Percentiles rank a stretch among this genome's conserved stretches.
Evolutionary conservation across 257 asterid genomes (phyloP).

Genomic region (Nicotiana noctiflora): DNA sequence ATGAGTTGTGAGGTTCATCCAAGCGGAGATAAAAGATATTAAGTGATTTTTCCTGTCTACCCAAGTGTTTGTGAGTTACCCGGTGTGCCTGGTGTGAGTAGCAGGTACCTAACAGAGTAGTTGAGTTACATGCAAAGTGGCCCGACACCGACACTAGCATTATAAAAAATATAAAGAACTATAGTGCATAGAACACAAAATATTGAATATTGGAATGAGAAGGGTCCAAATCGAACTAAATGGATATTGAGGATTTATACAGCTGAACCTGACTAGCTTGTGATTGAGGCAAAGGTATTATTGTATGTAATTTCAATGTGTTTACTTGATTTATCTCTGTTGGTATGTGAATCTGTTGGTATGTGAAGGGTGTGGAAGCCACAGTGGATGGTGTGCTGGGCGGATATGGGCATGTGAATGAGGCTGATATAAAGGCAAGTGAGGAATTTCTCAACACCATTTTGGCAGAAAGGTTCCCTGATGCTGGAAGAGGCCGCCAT

Average conservation of each 20-base stretch:
- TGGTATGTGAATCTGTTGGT: conserved; percentile 31
- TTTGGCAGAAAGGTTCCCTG: conserved; percentile 61
- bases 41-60: no score
- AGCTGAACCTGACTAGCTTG: not conserved
- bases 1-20: no score
- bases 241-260: not conserved
- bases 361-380: conserved; percentile 84
- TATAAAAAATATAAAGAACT: no score
- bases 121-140: no score
- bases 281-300: not conserved
- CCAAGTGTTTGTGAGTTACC: not conserved
- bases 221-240: no score
- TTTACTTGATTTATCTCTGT: not conserved
- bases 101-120: not conserved
- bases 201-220: not conserved
- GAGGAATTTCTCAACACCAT: conserved; percentile 61
- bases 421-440: conserved; percentile 66
- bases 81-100: not conserved
- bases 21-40: not conserved
- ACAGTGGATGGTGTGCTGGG: conserved; percentile 94
- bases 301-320: not conserved
- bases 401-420: conserved; percentile 77
- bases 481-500: conserved; percentile 46
- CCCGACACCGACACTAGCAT: no score
- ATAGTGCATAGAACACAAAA: no score